A percentile compares a stretch with the other conserved stretches of the same genome.
Conservation (phyloP, 148 eudicot genomes). For the Camellia lanceoleosa region DNA sequence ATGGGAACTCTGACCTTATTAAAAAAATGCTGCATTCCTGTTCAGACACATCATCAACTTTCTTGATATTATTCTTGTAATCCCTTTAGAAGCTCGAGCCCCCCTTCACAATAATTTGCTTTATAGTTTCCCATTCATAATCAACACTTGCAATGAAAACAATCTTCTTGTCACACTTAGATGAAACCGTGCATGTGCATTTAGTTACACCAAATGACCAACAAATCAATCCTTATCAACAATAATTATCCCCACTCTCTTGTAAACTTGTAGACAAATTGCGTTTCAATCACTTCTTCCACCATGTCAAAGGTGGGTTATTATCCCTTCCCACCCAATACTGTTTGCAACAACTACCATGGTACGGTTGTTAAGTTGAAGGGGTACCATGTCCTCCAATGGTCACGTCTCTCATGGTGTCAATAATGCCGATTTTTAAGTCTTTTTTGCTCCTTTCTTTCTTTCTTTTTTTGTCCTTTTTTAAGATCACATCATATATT, state of each 20-base stretch:
- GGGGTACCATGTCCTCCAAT: background rate
- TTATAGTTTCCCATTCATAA: slow-evolving; percentile 8
- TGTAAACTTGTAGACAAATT: slow-evolving; percentile 17
- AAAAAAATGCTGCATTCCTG: slow-evolving; percentile 9
- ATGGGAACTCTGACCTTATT: background rate
- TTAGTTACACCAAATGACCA: slow-evolving; percentile 41
- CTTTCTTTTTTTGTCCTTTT: background rate
- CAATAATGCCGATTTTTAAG: background rate
- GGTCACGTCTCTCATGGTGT: slow-evolving; percentile 10
- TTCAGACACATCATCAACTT: background rate
- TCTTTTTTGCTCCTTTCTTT: background rate
- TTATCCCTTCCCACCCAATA: slow-evolving; percentile 20
- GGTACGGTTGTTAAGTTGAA: slow-evolving; percentile 11
- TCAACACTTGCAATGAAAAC: slow-evolving; percentile 15
- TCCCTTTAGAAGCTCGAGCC: background rate
- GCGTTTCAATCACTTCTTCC: slow-evolving; percentile 25
- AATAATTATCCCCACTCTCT: slow-evolving; percentile 18
- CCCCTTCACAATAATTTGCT: slow-evolving; percentile 9
- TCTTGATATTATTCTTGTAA: background rate
- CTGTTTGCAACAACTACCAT: slow-evolving; percentile 9
- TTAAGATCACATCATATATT: too few species aligned
- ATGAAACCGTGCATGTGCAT: slow-evolving; percentile 59
- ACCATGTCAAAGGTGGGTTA: slow-evolving; percentile 23
- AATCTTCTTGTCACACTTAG: slow-evolving; percentile 16
- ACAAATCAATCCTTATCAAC: slow-evolving; percentile 26